phyloP scores from a whole-genome alignment of 2,329 filamentous ascomycete species.

The Chaetothyriales sp. region DNA sequence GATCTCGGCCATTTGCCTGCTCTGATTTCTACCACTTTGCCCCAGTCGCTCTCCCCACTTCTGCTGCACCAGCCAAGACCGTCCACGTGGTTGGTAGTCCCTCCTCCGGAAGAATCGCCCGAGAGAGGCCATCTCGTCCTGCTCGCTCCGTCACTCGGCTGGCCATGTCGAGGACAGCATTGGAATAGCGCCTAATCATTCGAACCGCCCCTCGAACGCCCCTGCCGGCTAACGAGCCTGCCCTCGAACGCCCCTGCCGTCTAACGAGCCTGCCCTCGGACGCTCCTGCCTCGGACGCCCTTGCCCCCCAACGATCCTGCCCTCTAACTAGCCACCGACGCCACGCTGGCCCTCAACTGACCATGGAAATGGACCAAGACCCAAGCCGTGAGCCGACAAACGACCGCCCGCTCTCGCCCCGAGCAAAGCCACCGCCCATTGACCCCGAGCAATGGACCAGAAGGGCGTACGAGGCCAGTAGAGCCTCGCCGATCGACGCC shows the following conservation, averaged over 20 bases:
- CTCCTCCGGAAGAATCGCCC: neutral
- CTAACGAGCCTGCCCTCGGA: no score
- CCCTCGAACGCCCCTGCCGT: no score
- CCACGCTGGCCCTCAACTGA: neutral
- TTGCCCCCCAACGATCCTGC: no score
- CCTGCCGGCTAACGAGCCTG: no score
- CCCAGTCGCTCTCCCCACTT: neutral
- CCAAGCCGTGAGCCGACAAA: neutral
- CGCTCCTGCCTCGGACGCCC: no score
- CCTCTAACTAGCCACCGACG: no score
- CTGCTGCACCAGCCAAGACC: neutral
- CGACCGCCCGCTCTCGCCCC: conserved; percentile 16
- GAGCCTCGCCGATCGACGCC: conserved; percentile 18
- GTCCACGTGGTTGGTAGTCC: neutral
- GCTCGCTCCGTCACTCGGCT: neutral
- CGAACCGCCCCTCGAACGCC: no score
- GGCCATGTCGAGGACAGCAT: neutral
- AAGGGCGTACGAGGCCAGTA: neutral
- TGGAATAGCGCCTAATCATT: neutral
- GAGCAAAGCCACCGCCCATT: conserved; percentile 8
- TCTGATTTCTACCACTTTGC: neutral
- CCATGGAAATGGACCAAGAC: neutral
- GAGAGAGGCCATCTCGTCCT: neutral
- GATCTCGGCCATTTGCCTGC: neutral
- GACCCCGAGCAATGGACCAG: conserved; percentile 12